Evolutionary conservation across 2,329 filamentous ascomycete genomes (phyloP), one percentile per base, ranked within the genome.

Genomic region (Aspergillus melleus): DNA sequence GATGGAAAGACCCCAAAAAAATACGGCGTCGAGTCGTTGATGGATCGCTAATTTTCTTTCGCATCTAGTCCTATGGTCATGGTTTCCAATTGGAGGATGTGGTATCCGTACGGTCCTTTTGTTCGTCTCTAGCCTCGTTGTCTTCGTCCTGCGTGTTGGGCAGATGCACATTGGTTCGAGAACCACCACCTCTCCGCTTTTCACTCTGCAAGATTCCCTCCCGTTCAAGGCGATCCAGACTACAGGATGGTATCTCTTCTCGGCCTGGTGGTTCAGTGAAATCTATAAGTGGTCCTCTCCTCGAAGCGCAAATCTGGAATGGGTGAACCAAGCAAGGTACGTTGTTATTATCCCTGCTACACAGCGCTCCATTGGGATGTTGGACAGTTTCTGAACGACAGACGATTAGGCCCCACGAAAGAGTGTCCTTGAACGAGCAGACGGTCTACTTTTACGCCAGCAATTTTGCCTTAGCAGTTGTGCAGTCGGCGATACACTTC

Each of bases 141-240:
- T 97, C 66, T 90, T 96, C 77, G 84, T 96, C 66, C 85, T 97
- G 54, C 91, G 93, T 70, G 91, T 97, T 70, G 88, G 90, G 49
- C 89, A 93, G 74, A 88, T 92, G 76, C 91, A 94, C 72, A 83
- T 90, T 64, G 90, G 90, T 66, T 75, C 85, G 60, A 85, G 90
- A 71, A 93, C 90, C 19, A 89, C 90, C 44, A 80, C 82, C 59
- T 91, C 90, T 4, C 83, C 86, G 51, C 82, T 89, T 66, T 81
- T 89, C 60, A 89, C 86, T 8, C 83, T 94, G 57, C 77, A 77
- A 57, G 81, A 81, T 62, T 78, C 86, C 10, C 76, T 87, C 24
- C 85, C 82, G 20, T 76, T 86, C 39, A 82, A 86, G 61, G 87
- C 89, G 5, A 72, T 88, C 58, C 85, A 91, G 72, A 93, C 91